A percentile compares a stretch with the other conserved stretches of the same genome.
phyloP scores from a whole-genome alignment of 352 stramenopile species.

The Phytopythium montanum region DNA sequence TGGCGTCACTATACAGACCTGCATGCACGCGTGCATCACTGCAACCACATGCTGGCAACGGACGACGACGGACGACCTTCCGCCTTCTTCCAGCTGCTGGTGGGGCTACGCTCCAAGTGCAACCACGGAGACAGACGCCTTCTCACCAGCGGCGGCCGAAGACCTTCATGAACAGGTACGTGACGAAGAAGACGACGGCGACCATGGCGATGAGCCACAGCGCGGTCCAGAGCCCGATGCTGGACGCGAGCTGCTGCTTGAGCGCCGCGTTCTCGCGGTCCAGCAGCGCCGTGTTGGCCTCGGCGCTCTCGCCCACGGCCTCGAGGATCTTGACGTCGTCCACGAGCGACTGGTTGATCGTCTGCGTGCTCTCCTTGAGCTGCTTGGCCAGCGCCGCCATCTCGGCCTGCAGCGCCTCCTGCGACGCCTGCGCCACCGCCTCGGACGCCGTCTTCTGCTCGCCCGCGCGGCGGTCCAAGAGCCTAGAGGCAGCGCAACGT shows the following conservation, averaged over 20 bases:
- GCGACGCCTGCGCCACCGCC: constrained; percentile 46
- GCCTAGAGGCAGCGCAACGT: constrained; percentile 6
- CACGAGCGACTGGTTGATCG: constrained; percentile 64
- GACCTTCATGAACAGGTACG: constrained; percentile 80
- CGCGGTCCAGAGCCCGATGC: constrained; percentile 75
- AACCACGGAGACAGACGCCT: too few relatives aligned
- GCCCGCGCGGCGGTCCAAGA: constrained; percentile 30
- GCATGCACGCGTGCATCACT: too few relatives aligned
- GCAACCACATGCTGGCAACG: too few relatives aligned
- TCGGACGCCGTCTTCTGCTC: constrained; percentile 32
- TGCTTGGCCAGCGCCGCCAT: constrained; percentile 71
- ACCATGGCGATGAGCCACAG: constrained; percentile 59
- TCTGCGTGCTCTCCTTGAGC: constrained; percentile 71
- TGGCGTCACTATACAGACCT: too few relatives aligned
- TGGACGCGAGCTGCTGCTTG: constrained; percentile 60
- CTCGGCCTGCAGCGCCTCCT: constrained; percentile 68
- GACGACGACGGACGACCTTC: too few relatives aligned
- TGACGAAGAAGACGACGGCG: constrained; percentile 59
- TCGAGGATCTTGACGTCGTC: constrained; percentile 78
- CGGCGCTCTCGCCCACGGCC: constrained; percentile 61
- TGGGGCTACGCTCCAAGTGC: too few relatives aligned
- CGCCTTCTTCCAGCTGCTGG: too few relatives aligned
- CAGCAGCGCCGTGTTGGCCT: constrained; percentile 58
- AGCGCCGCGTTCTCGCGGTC: constrained; percentile 60
- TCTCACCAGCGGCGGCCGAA: constrained; percentile 57